Base-by-base conservation (phyloP, 2,329 filamentous ascomycete species). In the Cadophora malorum region DNA sequence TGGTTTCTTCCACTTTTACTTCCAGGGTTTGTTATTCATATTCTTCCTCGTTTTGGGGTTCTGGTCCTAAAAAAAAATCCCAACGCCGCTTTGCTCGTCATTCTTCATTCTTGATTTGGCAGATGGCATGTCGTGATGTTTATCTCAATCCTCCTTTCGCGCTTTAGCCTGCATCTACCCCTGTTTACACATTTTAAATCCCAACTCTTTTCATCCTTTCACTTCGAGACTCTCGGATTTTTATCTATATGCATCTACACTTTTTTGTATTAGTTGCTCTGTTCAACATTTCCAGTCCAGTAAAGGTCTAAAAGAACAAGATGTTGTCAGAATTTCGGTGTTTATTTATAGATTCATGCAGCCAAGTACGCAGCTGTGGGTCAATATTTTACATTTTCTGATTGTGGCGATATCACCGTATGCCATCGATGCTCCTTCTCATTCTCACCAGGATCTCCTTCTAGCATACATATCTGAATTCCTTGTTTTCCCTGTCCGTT, bases 121-220 rank as follows among this genome's bases (percentile, higher is more conserved):
- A 56, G 8, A 9, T 56, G 28, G 53, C 21, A 6, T 9, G 35
- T 4, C n/a, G 5, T 25, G 19, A 33, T 58, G 53, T 58, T 58
- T 38, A 23, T 58, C 38, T 12, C 33, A 23, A n/a, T 58, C 33
- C 31, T 58, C 52, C 25, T 58, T 33, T 38, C 6, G 53, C 33
- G 23, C 2, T 53, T 52, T 65, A 65, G 45, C 53, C 64, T 65
- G 55, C 64, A 65, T 45, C 31, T 33, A 47, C 45, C 41, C 55
- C 47, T 65, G 64, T 33, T 31, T 4, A 9, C 21, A 38, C 31
- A 38, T 19, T 19, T 35, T 7, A 38, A 14, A 41, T 58, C 25
- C 9, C 10, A 38, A 19, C 53, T 33, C 55, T 9, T 41, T 58
- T 58, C 55, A 23, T 58, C 55, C 55, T 33, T 19, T 58, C 19